Evolutionary conservation across 2,329 filamentous ascomycete species (phyloP).

Genomic region (Apiospora sp.): DNA sequence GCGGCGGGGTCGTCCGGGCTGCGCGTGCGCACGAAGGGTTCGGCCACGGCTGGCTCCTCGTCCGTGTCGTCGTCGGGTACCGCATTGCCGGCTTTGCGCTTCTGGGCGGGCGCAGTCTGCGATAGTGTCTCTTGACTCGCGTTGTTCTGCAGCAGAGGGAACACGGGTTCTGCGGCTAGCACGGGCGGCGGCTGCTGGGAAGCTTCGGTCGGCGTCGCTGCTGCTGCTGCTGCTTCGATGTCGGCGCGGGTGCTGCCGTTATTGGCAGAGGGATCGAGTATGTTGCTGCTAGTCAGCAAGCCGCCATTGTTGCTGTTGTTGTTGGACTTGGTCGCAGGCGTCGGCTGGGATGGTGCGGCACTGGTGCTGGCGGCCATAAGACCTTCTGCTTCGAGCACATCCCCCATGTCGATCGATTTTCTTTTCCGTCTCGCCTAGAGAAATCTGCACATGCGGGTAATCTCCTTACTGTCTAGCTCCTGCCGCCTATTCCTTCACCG

Average conservation of each 20-base stretch:
- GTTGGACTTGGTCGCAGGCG: neutral
- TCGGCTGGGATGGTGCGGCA: neutral
- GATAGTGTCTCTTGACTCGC: constrained; percentile 47
- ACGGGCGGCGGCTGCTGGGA: constrained; percentile 2
- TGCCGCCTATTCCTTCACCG: constrained; percentile 11
- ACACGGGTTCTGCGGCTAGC: constrained; percentile 40
- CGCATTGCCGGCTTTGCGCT: constrained; percentile 31
- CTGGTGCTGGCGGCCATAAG: constrained; percentile 17
- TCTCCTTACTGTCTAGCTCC: constrained; percentile 5
- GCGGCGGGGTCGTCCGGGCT: constrained; percentile 54
- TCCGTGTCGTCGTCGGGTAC: constrained; percentile 60
- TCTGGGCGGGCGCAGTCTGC: constrained; percentile 39
- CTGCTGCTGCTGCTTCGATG: neutral
- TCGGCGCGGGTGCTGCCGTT: constrained; percentile 22
- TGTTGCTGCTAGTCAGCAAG: neutral
- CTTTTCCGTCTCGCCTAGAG: neutral
- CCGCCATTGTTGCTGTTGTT: neutral
- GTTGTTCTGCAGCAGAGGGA: constrained; percentile 52
- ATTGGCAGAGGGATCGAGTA: constrained; percentile 28
- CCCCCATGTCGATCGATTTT: constrained; percentile 1
- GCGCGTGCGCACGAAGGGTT: constrained; percentile 63
- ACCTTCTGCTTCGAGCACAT: constrained; percentile 20
- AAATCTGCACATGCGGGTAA: neutral
- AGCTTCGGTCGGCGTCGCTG: constrained; percentile 7
- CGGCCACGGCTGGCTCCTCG: constrained; percentile 65